Evolutionary conservation across 768 basidiomycete species (phyloP), one percentile per base, ranked within the genome.

Genomic region (Hemileccinum impolitum): DNA sequence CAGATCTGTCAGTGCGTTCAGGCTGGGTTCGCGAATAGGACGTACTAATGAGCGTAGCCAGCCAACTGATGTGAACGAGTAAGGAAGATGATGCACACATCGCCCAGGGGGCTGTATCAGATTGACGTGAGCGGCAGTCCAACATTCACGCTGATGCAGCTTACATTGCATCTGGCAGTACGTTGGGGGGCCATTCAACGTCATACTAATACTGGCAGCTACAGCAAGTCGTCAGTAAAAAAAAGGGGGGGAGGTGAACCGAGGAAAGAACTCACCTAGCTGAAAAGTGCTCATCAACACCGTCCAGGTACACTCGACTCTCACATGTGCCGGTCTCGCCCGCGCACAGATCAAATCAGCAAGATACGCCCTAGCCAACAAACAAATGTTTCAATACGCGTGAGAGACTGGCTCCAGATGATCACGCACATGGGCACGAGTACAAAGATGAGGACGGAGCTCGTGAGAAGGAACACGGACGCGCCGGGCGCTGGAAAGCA

Each of bases 241-340:
- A 12, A 21, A 37, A 19, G 32, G 34, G n/a, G n/a, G n/a, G n/a
- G n/a, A n/a, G 34, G 39, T 23, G 23, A 7, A 2, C 1, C 1
- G 17, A 23, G 17, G 6, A 30, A 23, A 47, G n/a, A 30, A 57
- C 74, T 51, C 50, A 80, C 84, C 76, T 31, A 80, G 68, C 47
- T 84, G 77, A 28, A 82, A 60, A 6, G 73, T 44, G 50, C 75
- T 73, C 53, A 81, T 61, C 10, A 77, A 49, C 7, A 66, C 72
- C 7, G 79, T 73, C 82, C 84, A 87, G 15, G 52, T 57, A 54
- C 79, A 83, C 59, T 87, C 85, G 25, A 78, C 62, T 43, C 71
- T 58, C 32, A 81, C 71, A 25, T 67, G 67, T 15, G 77, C 73
- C 19, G 72, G 72, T 46, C 62, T 74, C 3, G 66, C 62, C 34